Evolutionary conservation across 805 yeast genomes (phyloP).

Genomic region (Pichia gijzeniarum): DNA sequence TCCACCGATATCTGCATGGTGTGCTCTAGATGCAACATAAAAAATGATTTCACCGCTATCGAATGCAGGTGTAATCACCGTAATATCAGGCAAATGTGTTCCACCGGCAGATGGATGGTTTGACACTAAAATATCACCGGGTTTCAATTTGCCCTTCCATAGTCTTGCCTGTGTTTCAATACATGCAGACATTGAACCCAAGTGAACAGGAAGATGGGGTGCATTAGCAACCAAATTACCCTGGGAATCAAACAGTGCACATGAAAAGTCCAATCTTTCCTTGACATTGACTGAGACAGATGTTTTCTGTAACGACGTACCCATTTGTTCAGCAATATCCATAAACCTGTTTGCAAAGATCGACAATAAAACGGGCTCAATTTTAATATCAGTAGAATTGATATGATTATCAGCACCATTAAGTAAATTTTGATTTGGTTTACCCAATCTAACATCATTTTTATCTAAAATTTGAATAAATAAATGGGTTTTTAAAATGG

Average conservation of each 20-base stretch:
- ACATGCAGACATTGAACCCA: conserved; percentile 82
- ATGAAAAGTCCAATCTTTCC: conserved; percentile 76
- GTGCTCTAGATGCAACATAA: conserved; percentile 92
- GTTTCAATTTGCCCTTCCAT: conserved; percentile 58
- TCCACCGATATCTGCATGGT: conserved; percentile 95
- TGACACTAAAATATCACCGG: conserved; percentile 72
- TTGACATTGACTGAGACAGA: conserved; percentile 79
- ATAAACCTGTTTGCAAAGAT: conserved; percentile 79
- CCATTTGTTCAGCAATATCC: conserved; percentile 92
- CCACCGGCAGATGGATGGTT: conserved; percentile 86
- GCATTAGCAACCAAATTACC: conserved; percentile 87
- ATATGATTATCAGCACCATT: background rate
- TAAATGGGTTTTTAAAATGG: conserved; percentile 56
- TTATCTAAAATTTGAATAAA: conserved; percentile 14
- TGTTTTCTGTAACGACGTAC: conserved; percentile 70
- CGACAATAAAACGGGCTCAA: conserved; percentile 69
- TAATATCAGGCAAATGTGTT: conserved; percentile 83
- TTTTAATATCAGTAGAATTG: conserved; percentile 18
- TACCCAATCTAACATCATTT: conserved; percentile 11
- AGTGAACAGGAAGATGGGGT: conserved; percentile 82
- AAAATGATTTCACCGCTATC: conserved; percentile 57
- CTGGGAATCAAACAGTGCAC: conserved; percentile 70
- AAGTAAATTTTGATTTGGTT: background rate
- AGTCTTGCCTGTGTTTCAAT: conserved; percentile 56
- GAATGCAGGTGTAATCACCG: conserved; percentile 88